Evolutionary conservation across 345 rosid genomes (phyloP), one percentile per base, ranked within the genome.

Genomic region (Melaleuca alternifolia): DNA sequence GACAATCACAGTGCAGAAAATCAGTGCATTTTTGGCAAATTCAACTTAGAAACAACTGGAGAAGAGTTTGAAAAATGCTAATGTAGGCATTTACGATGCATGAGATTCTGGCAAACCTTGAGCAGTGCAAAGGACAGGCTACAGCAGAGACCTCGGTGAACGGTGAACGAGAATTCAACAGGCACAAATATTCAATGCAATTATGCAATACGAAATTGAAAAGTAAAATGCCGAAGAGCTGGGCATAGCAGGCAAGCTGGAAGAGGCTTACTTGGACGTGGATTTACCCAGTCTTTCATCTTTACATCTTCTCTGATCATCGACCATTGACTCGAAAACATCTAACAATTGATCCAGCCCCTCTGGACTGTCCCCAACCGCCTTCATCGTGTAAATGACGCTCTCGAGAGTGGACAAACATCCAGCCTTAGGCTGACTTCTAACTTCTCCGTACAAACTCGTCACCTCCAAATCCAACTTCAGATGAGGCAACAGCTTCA

Each of bases 401-500:
- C 99, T 97, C 90, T 97, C 96, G 14, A 97, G 90, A 52, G 97
- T 94, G 33, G 98, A 97, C 88, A 97, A 88, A 88, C 88, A 96
- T 21, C 98, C 98, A 13, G 87, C 93, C 87, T 91, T 94, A 6
- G 99, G 98, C 91, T 97, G 97, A 28, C 90, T 89, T 81, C 98
- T 91, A 59, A 95, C 95, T 89, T 95, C 98, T 87, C 86, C 30
- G 85, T 93, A 97, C 89, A 97, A 90, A 87, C 99, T 96, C 84
- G 77, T 84, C 83, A 86, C 90, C 61, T 92, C 93, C 50, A 93
- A 88, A 82, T 95, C 95, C 89, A 96, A 91, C 90, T 91, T 95
- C 89, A 96, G 85, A 87, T 97, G 99, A 1, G 94, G 93, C 94
- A 95, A 86, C 83, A 97, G 57, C 92, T 91, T 95, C 90, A 97